phyloP scores from a whole-genome alignment of 2,329 filamentous ascomycete genomes.

The Elsinoe ampelina region DNA sequence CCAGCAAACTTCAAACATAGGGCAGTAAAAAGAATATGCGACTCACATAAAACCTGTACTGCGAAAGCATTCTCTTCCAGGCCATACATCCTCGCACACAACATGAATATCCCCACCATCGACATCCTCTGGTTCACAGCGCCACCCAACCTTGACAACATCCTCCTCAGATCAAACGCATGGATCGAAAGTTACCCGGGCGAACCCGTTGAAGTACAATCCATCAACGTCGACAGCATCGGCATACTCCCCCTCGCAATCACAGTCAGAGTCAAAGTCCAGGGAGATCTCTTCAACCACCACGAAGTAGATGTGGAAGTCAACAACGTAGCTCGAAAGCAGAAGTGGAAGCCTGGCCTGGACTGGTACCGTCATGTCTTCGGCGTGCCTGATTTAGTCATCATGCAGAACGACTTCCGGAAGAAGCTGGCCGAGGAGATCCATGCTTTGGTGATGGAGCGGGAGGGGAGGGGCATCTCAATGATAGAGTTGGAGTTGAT shows the following conservation, averaged over 20 bases:
- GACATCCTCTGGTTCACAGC: background rate
- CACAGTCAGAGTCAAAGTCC: background rate
- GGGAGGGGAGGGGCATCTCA: background rate
- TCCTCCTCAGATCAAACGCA: background rate
- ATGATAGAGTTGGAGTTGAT: constrained; percentile 2
- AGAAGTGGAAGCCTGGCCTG: background rate
- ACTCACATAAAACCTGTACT: too few relatives aligned
- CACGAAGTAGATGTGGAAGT: background rate
- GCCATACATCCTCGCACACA: background rate
- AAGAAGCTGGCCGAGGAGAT: background rate
- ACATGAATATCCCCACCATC: background rate
- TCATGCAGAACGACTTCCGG: background rate
- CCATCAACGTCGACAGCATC: background rate
- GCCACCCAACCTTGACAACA: background rate
- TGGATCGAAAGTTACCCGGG: background rate
- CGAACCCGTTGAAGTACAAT: background rate
- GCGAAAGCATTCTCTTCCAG: too few relatives aligned
- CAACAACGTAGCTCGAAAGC: background rate
- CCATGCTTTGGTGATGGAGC: background rate
- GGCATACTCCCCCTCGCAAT: background rate
- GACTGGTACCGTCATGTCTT: constrained; percentile 1
- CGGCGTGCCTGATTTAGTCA: background rate
- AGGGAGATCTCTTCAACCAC: background rate
- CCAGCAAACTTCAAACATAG: too few relatives aligned
- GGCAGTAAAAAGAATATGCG: too few relatives aligned